phyloP scores from a whole-genome alignment of 768 basidiomycete species.

The Boletus rufocinnamomeus region DNA sequence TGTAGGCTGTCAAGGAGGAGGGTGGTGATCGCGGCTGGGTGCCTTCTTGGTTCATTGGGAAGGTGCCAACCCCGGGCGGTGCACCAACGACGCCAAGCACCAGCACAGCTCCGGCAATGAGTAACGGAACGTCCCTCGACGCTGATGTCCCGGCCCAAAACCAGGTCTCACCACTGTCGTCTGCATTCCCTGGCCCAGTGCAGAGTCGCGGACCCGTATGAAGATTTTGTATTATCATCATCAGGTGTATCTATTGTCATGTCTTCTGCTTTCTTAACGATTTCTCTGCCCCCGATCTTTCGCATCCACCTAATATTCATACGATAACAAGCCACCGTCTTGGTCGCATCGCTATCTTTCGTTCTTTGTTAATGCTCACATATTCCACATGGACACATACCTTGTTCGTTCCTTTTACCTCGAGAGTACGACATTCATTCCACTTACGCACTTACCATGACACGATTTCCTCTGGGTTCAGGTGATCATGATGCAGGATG shows the following conservation, averaged over 20 bases:
- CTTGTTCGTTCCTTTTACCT: constrained; percentile 13
- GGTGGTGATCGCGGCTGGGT: constrained; percentile 97
- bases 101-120: constrained; percentile 41
- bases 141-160: constrained; percentile 47
- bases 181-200: constrained; percentile 62
- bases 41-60: constrained; percentile 97
- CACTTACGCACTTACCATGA: constrained; percentile 21
- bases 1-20: constrained; percentile 88
- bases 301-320: constrained; percentile 25
- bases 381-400: constrained; percentile 20
- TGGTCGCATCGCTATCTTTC: constrained; percentile 29
- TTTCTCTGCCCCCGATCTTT: constrained; percentile 21
- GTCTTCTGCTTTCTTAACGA: constrained; percentile 18
- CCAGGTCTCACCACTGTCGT: constrained; percentile 77
- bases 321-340: constrained; percentile 20
- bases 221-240: constrained; percentile 16
- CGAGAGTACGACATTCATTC: constrained; percentile 14
- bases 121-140: constrained; percentile 33
- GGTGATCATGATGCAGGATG: constrained; percentile 12
- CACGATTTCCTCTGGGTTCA: constrained; percentile 16
- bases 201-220: constrained; percentile 28
- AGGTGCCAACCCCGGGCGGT: constrained; percentile 53
- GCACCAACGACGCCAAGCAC: constrained; percentile 52
- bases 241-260: constrained; percentile 27
- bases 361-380: constrained; percentile 32